A percentile compares a stretch with the other conserved stretches of the same genome.
Conservation (phyloP, 2,329 filamentous ascomycete genomes). For the Fusarium avenaceum region DNA sequence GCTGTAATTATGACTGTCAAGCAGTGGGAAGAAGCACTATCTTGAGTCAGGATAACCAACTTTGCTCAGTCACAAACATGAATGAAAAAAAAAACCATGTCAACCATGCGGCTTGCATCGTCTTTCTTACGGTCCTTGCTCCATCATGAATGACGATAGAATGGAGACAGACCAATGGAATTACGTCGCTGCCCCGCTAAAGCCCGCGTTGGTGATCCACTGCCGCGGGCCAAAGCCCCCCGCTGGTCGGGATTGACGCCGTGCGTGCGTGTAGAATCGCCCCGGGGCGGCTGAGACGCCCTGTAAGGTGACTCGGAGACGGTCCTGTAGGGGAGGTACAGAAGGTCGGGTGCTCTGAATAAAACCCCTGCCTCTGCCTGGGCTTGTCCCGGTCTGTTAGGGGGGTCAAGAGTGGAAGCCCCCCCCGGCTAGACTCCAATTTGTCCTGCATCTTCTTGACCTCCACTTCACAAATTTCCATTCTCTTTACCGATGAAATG, state of each 20-base stretch:
- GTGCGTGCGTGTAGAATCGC: conserved; percentile 32
- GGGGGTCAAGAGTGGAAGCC: conserved; percentile 1
- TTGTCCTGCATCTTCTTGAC: conserved; percentile 24
- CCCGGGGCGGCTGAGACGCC: conserved; percentile 30
- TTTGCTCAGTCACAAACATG: conserved; percentile 24
- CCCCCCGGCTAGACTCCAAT: conserved; percentile 1
- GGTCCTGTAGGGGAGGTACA: conserved; percentile 9
- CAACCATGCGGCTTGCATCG: conserved; percentile 48
- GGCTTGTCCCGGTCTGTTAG: conserved; percentile 22
- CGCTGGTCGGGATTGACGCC: conserved; percentile 33
- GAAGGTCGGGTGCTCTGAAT: conserved; percentile 2
- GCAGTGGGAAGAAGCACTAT: not conserved
- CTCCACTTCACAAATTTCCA: conserved; percentile 36
- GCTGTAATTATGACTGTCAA: not conserved
- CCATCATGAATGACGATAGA: conserved; percentile 49
- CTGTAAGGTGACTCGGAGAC: conserved; percentile 16
- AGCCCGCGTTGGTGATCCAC: conserved; percentile 45
- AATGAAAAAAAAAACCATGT: conserved; percentile 21
- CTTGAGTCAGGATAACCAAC: conserved; percentile 13
- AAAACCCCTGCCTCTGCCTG: conserved; percentile 20
- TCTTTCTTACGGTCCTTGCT: conserved; percentile 45
- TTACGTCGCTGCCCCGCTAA: conserved; percentile 33
- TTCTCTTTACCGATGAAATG: conserved; percentile 42
- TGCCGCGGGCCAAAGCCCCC: conserved; percentile 45
- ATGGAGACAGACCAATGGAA: conserved; percentile 44